Conservation (phyloP, 371 early-diverging fungal species). For the Umbelopsis sp. region DNA sequence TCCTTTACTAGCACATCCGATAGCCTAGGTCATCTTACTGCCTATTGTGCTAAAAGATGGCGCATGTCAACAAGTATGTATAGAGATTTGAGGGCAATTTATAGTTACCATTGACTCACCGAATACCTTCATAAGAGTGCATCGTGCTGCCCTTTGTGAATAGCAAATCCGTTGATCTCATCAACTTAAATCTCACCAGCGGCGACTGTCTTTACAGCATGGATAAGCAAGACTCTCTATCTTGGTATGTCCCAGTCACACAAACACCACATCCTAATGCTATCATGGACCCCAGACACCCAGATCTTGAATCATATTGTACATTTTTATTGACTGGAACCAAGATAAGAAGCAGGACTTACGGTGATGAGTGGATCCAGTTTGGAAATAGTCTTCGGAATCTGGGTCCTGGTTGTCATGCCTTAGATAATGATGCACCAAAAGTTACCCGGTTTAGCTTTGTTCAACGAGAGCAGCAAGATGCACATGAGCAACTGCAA, state of each 20-base stretch:
- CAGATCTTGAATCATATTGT: background rate
- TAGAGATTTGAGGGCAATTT: background rate
- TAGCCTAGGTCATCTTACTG: background rate
- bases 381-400: constrained; percentile 2
- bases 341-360: background rate
- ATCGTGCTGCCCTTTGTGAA: background rate
- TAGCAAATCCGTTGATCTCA: background rate
- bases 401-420: background rate
- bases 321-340: background rate
- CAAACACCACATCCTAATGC: no score
- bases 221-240: background rate
- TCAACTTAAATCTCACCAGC: background rate
- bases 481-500: background rate
- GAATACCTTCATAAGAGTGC: background rate
- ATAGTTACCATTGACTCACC: background rate
- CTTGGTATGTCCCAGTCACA: background rate
- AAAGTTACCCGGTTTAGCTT: background rate
- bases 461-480: no score
- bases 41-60: constrained; percentile 2
- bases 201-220: background rate
- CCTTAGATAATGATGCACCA: background rate
- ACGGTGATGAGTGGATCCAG: background rate
- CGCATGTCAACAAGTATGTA: background rate
- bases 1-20: background rate
- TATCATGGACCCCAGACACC: background rate